Evolutionary conservation across 1,284 basidiomycete genomes (phyloP), one percentile per base, ranked within the genome.

Genomic region (Pseudozyma tsukubaensis): DNA sequence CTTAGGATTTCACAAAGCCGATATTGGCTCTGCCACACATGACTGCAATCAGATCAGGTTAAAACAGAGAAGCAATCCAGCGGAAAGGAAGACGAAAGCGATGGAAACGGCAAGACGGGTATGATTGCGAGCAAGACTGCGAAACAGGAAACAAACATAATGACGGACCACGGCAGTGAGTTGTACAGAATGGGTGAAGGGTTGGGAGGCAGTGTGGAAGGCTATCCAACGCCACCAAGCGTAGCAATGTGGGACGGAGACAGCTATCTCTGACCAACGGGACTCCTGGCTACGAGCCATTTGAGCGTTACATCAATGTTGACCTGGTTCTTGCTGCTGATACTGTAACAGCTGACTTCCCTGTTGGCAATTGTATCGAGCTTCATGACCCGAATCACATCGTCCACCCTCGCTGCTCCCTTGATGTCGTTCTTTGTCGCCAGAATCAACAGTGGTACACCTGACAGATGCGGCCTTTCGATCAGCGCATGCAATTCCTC

Each of bases 401-500:
- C 93, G 77, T 94, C 92, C 1, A 95, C 92, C 12, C 89, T 86
- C 1, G 92, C 90, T 64, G 94, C 92, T 12, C 88, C 89, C 2
- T 91, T 88, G 1, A 98, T 79, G 82, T 98, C 96, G 81, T 94
- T 97, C 88, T 99, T 99, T 86, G 97, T 98, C 1, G 94, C 96
- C 24, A 98, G 88, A 89, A 98, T 94, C 14, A 98, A 89, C 40
- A 98, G 85, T 1, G 95, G 95, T 2, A 97, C 93, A 0, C 91
- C 91, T 1, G 86, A 84, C 21, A 98, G 88, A 24, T 89, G 89
- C 0, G 91, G 88, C 45, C 94, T 90, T 12, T 89, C 87, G 21
- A 98, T 88, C 3, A 98, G 87, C 44, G 94, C 91, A 81, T 96
- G 94, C 5, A 98, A 87, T 84, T 98, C 95, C 50, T 94, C 94